phyloP scores from a whole-genome alignment of 306 rosid genomes.

The Spatholobus suberectus region DNA sequence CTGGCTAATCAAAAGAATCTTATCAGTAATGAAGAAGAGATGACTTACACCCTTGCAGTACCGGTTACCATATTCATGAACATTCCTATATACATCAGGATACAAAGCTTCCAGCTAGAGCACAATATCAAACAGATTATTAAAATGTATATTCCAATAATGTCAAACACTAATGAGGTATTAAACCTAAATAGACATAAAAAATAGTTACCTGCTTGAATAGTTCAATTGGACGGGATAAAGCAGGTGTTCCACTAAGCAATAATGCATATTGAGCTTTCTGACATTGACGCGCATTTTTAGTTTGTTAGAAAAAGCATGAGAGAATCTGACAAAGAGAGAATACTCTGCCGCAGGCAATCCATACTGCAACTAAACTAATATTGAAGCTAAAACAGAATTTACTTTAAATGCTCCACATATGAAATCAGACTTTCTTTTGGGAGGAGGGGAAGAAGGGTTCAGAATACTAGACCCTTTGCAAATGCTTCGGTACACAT shows the following conservation, averaged over 20 bases:
- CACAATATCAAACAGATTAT: conserved; percentile 45
- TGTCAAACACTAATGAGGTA: conserved; percentile 20
- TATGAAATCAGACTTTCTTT: conserved; percentile 30
- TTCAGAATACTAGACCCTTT: conserved; percentile 6
- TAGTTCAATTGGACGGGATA: conserved; percentile 94
- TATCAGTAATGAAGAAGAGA: conserved; percentile 32
- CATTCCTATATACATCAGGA: conserved; percentile 86
- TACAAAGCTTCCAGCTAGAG: conserved; percentile 91
- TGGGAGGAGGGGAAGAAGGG: conserved; percentile 22
- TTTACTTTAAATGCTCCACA: conserved; percentile 19
- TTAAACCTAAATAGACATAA: conserved; percentile 14
- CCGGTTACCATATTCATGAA: conserved; percentile 90
- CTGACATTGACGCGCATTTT: conserved; percentile 51
- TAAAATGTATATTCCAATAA: conserved; percentile 31
- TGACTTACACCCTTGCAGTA: conserved; percentile 98
- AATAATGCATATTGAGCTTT: conserved; percentile 86
- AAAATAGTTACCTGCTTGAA: conserved; percentile 78
- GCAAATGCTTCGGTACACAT: conserved; percentile 23
- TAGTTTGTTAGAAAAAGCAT: conserved; percentile 28
- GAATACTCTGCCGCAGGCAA: background rate
- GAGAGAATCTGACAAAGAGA: conserved; percentile 29
- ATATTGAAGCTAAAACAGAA: conserved; percentile 20
- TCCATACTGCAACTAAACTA: background rate
- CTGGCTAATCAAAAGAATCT: conserved; percentile 27
- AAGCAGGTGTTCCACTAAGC: conserved; percentile 98